These are phyloP conservation scores for Suhomyces chickasaworum DNA, from an alignment of 1,139 yeast species.

Conservation along the genomic window DNA sequence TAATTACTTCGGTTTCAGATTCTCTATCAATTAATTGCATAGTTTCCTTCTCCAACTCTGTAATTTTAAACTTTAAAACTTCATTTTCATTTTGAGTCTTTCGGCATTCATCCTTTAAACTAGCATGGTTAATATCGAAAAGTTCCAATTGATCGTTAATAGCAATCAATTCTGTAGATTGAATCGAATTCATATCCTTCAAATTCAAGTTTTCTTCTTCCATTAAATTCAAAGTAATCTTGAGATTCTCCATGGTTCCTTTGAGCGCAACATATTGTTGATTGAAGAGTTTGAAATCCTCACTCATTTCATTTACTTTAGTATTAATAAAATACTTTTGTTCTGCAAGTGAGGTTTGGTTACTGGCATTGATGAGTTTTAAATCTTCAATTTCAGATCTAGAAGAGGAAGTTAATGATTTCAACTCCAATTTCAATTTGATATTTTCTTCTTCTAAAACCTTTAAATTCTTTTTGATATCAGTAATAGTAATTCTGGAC, in stretches of 20 bases:
- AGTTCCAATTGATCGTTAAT: conserved; percentile 16
- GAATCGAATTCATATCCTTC: conserved; percentile 15
- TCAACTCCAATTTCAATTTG: conserved; percentile 16
- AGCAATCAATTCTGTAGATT: conserved; percentile 14
- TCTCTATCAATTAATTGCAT: conserved; percentile 15
- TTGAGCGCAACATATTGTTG: conserved; percentile 17
- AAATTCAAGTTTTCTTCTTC: conserved; percentile 15
- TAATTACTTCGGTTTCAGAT: conserved; percentile 16
- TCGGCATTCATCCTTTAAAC: conserved; percentile 13
- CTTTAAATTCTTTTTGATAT: conserved; percentile 15
- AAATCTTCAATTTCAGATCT: conserved; percentile 6
- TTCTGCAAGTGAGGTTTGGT: conserved; percentile 10
- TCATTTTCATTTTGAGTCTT: conserved; percentile 9
- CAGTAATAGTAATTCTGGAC: conserved; percentile 2
- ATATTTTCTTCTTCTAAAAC: conserved; percentile 17
- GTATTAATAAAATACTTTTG: conserved; percentile 16
- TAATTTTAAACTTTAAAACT: conserved; percentile 3
- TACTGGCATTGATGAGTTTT: conserved; percentile 11
- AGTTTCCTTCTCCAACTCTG: conserved; percentile 12
- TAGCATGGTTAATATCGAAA: conserved; percentile 15
- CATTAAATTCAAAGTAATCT: conserved; percentile 12
- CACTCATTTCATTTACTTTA: conserved; percentile 18
- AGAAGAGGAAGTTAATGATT: conserved; percentile 7
- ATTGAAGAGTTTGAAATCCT: conserved; percentile 20
- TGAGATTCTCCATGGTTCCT: conserved; percentile 17